Conservation (phyloP, 2,329 filamentous ascomycete species). For the Aulographum hederae region DNA sequence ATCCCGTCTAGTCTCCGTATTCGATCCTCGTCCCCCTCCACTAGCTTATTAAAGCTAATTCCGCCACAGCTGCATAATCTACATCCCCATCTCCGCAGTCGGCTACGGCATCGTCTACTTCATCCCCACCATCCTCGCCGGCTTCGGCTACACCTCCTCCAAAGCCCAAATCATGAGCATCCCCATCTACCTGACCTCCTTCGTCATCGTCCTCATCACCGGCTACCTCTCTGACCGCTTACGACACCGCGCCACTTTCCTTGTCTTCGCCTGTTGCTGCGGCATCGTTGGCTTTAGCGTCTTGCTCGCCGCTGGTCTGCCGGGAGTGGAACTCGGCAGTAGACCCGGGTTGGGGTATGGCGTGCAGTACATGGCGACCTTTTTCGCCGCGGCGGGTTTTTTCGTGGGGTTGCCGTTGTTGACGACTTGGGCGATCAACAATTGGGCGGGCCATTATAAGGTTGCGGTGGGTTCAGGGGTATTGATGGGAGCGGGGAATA, state of each 20-base stretch:
- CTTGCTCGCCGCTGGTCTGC: constrained; percentile 32
- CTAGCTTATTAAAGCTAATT: too few species aligned
- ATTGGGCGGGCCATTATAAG: constrained; percentile 40
- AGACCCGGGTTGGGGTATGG: constrained; percentile 15
- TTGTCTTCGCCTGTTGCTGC: constrained; percentile 29
- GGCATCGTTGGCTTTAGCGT: constrained; percentile 37
- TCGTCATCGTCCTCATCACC: constrained; percentile 19
- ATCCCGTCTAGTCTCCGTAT: too few species aligned
- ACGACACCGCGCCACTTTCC: constrained; percentile 35
- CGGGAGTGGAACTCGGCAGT: too few species aligned
- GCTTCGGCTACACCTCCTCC: too few species aligned
- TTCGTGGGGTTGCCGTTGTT: constrained; percentile 37
- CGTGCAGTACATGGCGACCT: constrained; percentile 35
- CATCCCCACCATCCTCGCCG: constrained; percentile 10
- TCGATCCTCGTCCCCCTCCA: too few species aligned
- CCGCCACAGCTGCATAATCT: too few species aligned
- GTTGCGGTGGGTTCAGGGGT: constrained; percentile 33
- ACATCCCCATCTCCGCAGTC: too few species aligned
- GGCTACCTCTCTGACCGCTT: constrained; percentile 32
- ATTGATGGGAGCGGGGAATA: constrained; percentile 28
- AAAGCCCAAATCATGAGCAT: too few species aligned
- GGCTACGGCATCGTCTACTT: constrained; percentile 12
- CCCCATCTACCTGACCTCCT: constrained; percentile 20
- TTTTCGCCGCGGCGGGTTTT: constrained; percentile 33
- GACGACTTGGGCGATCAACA: constrained; percentile 39